Base-by-base conservation (phyloP, 2,329 filamentous ascomycete genomes). In the Ophiostoma triangulosporum region DNA sequence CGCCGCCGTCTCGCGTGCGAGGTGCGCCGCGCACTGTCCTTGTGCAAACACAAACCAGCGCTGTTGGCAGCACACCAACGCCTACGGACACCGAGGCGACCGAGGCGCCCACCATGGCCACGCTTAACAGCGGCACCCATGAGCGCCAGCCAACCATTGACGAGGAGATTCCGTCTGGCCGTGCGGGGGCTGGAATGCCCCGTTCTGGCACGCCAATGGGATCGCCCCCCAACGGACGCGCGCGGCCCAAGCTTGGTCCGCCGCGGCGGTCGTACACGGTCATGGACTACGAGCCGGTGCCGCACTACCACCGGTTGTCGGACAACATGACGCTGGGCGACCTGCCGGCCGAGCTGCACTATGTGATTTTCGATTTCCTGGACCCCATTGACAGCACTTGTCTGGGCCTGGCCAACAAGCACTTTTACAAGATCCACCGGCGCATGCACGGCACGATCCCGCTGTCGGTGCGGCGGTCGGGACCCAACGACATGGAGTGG, bases 381-480 rank as follows among this genome's bases (percentile, higher is more conserved):
- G 80, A 83, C 65, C 76, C 77, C 49, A 81, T 83, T 57, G 80
- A 83, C 65, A 77, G 78, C 61, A 77, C 75, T 36, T 82, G 78
- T 62, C 68, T 83, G 36, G 80, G 77, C 14, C 71, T 83, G 51
- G 74, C 78, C 35, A 78, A 73, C 68, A 70, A 70, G 43, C 71
- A 75, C 62, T 73, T 81, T 58, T 83, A 83, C 64, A 66, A 69
- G 32, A 77, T 83, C 60, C 77, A 80, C 64, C 70, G 72, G 26
- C 72, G 71, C 53, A 70, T 80, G 65, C 73, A 80, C 63, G 76
- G 75, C 52, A 68, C 64, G 7, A 73, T 83, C n/a, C 69, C 77
- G 9, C 71, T 83, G 15, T 74, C 73, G 17, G 72, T 73, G 48
- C 73, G 78, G 14, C 78, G 80, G 46, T 64, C 70, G 6, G 80